Percentiles rank a stretch among this genome's conserved stretches.
phyloP scores from a whole-genome alignment of 768 basidiomycete species.

The Boletus subcaerulescens region DNA sequence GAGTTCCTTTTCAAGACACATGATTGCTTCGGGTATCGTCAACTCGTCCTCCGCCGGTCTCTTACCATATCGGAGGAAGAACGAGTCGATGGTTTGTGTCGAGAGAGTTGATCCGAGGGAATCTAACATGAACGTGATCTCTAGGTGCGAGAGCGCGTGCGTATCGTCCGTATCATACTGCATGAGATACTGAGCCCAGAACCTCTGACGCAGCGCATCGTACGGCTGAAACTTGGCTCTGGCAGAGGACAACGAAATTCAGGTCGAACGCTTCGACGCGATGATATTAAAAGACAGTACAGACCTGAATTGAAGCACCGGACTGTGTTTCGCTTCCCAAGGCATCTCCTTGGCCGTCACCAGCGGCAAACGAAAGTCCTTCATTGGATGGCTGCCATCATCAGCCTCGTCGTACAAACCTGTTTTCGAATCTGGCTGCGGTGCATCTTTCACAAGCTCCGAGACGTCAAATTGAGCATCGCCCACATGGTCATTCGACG shows the following conservation, averaged over 20 bases:
- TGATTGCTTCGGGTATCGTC: conserved; percentile 74
- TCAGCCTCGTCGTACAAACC: conserved; percentile 42
- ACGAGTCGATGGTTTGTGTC: conserved; percentile 69
- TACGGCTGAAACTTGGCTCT: conserved; percentile 97
- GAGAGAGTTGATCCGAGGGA: conserved; percentile 94
- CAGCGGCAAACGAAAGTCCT: conserved; percentile 66
- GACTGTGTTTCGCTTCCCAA: conserved; percentile 74
- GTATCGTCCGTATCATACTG: conserved; percentile 92
- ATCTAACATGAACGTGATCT: conserved; percentile 93
- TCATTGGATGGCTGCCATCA: conserved; percentile 51
- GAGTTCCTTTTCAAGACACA: conserved; percentile 83
- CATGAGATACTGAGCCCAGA: conserved; percentile 85
- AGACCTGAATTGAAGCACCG: conserved; percentile 65
- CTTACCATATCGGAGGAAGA: conserved; percentile 74
- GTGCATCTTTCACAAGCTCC: conserved; percentile 64
- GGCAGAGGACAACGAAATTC: conserved; percentile 5
- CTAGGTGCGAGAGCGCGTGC: conserved; percentile 68
- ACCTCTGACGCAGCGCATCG: conserved; percentile 81
- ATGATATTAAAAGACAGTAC: conserved; percentile 1
- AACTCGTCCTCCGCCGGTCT: conserved; percentile 65
- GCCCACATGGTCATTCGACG: conserved; percentile 86
- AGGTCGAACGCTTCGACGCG: background rate
- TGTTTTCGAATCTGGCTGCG: conserved; percentile 58
- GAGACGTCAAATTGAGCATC: conserved; percentile 69
- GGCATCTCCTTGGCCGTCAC: conserved; percentile 55